Conservation (phyloP, 106 monocot species). For the Amphibolis antarctica region DNA sequence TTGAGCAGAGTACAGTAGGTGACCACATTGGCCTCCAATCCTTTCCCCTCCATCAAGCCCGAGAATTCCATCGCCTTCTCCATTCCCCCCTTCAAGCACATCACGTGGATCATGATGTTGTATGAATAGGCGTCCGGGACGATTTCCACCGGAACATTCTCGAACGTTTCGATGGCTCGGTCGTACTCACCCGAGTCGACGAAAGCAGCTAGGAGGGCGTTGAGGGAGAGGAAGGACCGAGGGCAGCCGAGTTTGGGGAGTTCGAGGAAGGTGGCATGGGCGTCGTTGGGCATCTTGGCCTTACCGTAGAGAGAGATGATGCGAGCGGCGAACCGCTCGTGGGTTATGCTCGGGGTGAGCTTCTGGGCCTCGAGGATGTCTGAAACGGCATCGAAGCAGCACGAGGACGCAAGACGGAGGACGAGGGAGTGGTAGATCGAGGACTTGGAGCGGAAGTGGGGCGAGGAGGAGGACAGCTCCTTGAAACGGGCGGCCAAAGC, state of each 20-base stretch:
- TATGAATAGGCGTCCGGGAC: constrained; percentile 33
- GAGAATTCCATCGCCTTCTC: constrained; percentile 27
- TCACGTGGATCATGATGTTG: constrained; percentile 38
- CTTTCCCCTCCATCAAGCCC: constrained; percentile 29
- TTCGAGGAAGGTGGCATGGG: constrained; percentile 22
- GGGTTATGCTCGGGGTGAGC: constrained; percentile 8
- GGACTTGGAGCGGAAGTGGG: constrained; percentile 36
- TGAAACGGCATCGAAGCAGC: constrained; percentile 28
- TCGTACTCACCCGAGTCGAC: constrained; percentile 13
- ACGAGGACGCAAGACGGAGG: constrained; percentile 21
- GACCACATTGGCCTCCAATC: constrained; percentile 18
- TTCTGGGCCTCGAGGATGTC: constrained; percentile 55
- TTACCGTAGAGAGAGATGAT: constrained; percentile 52
- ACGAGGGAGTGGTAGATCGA: constrained; percentile 29
- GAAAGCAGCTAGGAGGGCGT: constrained; percentile 40
- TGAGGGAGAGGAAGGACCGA: constrained; percentile 41
- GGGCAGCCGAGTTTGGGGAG: constrained; percentile 25
- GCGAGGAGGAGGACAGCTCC: constrained; percentile 13
- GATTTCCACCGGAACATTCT: constrained; percentile 17
- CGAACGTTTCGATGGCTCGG: constrained; percentile 12
- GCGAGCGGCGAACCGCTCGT: constrained; percentile 57
- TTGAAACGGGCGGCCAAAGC: constrained; percentile 34
- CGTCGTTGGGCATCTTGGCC: constrained; percentile 40
- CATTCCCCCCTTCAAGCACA: constrained; percentile 31
- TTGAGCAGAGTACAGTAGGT: constrained; percentile 46